These are phyloP conservation scores for Fusarium sterilihyphosum DNA, from an alignment of 2,329 filamentous ascomycete species.

Conservation along the genomic window DNA sequence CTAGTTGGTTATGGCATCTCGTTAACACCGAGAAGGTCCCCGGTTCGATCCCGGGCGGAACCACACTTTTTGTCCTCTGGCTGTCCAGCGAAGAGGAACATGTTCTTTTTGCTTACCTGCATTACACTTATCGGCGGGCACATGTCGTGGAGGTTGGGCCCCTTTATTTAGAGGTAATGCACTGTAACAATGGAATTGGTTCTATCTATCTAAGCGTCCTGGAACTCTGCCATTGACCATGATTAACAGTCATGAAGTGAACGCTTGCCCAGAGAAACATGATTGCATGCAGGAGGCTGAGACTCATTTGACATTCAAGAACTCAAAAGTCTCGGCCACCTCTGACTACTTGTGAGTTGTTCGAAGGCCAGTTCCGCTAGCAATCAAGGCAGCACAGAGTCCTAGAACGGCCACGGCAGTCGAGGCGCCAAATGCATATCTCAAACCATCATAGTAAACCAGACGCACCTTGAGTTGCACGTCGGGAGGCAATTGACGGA, in stretches of 20 bases:
- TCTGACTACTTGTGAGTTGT: conserved; percentile 36
- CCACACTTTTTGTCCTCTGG: background rate
- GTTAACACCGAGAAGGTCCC: conserved; percentile 18
- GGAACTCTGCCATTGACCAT: background rate
- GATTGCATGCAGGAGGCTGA: background rate
- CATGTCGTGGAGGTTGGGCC: background rate
- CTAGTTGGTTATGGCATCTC: conserved; percentile 28
- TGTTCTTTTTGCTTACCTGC: background rate
- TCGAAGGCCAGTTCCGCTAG: conserved; percentile 45
- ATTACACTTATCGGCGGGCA: background rate
- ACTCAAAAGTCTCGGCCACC: background rate
- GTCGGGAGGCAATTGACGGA: conserved; percentile 64
- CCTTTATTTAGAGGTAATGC: background rate
- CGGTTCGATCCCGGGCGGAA: conserved; percentile 16
- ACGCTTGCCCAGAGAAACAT: background rate
- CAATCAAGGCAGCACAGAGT: conserved; percentile 45
- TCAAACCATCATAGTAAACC: conserved; percentile 69
- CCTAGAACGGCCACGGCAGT: conserved; percentile 62
- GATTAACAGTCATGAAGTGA: background rate
- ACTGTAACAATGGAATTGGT: background rate
- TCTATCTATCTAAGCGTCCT: background rate
- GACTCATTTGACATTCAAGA: background rate
- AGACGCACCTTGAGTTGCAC: conserved; percentile 64
- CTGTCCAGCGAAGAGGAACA: background rate
- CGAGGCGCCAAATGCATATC: conserved; percentile 65